Evolutionary conservation across 495 filamentous ascomycete genomes (phyloP).

Genomic region (Bombardia bombarda): DNA sequence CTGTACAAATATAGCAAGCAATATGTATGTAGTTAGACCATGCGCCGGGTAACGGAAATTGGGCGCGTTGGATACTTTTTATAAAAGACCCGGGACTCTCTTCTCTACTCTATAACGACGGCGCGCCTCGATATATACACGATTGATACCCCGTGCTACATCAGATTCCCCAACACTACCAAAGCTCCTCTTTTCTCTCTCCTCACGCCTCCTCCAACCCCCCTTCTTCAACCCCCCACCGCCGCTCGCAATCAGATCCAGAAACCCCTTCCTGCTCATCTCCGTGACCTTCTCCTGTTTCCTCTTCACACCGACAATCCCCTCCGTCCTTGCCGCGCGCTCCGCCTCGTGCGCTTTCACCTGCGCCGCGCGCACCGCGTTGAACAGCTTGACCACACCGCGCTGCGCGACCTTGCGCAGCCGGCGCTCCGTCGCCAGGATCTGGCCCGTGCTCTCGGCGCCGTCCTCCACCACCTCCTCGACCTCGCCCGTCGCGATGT

Average conservation of each 20-base stretch:
- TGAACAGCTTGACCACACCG: slow-evolving; percentile 91
- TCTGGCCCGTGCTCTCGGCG: slow-evolving; percentile 40
- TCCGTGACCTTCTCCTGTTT: slow-evolving; percentile 80
- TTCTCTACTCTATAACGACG: no score
- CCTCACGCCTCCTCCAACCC: slow-evolving; percentile 41
- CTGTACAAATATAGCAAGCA: no score
- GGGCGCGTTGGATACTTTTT: no score
- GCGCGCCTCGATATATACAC: no score
- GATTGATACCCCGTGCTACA: not conserved
- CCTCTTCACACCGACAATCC: slow-evolving; percentile 63
- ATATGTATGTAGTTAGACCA: no score
- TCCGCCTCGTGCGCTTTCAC: slow-evolving; percentile 72
- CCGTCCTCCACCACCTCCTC: slow-evolving; percentile 32
- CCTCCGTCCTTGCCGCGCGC: slow-evolving; percentile 56
- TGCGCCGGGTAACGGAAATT: no score
- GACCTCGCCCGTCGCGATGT: slow-evolving; percentile 34
- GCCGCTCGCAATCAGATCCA: slow-evolving; percentile 76
- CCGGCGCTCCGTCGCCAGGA: slow-evolving; percentile 70
- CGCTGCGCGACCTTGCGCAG: slow-evolving; percentile 81
- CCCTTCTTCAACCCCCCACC: slow-evolving; percentile 45
- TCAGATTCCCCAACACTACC: not conserved
- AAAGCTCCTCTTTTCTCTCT: no score
- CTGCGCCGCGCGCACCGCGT: slow-evolving; percentile 88
- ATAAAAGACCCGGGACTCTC: no score
- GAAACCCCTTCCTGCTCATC: slow-evolving; percentile 93